Evolutionary conservation across 768 basidiomycete genomes (phyloP), one percentile per base, ranked within the genome.

Genomic region (Albatrellus ellisii): DNA sequence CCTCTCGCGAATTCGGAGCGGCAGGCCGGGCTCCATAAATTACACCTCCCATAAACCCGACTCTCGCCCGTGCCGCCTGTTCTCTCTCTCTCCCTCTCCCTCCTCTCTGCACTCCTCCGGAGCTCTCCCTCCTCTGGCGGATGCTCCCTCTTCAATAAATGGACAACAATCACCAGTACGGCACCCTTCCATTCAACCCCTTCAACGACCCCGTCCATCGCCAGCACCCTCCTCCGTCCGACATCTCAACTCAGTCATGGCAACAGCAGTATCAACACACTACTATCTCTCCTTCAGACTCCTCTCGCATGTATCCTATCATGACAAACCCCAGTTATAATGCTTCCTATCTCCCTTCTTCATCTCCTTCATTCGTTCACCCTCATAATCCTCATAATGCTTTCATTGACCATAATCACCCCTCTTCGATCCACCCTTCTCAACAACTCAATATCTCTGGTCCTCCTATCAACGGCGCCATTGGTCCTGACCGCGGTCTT

Each of bases 211-310:
- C 46, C 21, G 20, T 45, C 42, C 50, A 45, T 46, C 47, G 45
- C 42, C 48, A 47, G 47, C 48, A 47, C 39, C 43, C 6, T 24
- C 49, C 8, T 36, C 45, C 34, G 36, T 47, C 24, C 11, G 11
- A 20, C 18, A 47, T 42, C 52, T 52, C 33, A 24, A 50, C 24
- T n/a, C n/a, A n/a, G n/a, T n/a, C n/a, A n/a, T 59, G 57, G 57
- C 50, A 50, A 15, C 43, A 42, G 14, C 44, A 52, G 14, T 50
- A 53, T 31, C 38, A 45, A 31, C 50, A 45, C n/a, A 46, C 48
- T 36, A 41, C 41, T 32, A 29, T 32, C n/a, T 46, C 54, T 8
- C 40, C 39, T 28, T 36, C 51, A 14, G 49, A 43, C 33, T 50
- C 52, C 26, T 35, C 48, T 14, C 44, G 52, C 18, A 48, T 54